These are phyloP conservation scores for Neofusicoccum sp. DNA, from an alignment of 2,329 filamentous ascomycete species.

Conservation along the genomic window DNA sequence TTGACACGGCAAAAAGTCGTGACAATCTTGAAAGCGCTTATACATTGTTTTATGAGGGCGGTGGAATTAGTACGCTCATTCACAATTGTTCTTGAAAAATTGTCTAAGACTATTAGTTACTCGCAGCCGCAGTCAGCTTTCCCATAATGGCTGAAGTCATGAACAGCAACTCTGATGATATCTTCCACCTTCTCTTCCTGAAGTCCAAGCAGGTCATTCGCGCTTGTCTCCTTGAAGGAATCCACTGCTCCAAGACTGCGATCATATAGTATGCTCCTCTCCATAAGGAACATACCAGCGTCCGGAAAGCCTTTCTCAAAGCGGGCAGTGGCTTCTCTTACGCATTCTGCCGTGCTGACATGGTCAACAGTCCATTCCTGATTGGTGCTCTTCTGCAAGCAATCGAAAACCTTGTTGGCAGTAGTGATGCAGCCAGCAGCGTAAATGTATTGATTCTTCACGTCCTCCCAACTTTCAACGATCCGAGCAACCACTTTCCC, in stretches of 20 bases:
- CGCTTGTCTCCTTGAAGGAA: slow-evolving; percentile 29
- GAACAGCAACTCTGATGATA: slow-evolving; percentile 29
- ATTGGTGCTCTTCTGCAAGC: slow-evolving; percentile 28
- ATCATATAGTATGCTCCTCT: slow-evolving; percentile 39
- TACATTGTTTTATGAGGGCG: no score
- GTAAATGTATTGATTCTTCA: slow-evolving; percentile 39
- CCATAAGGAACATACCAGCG: slow-evolving; percentile 39
- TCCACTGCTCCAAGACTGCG: slow-evolving; percentile 24
- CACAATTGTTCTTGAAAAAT: no score
- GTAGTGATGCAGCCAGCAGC: slow-evolving; percentile 32
- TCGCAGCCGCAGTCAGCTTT: slow-evolving; percentile 36
- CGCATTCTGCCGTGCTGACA: slow-evolving; percentile 34
- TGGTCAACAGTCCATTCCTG: slow-evolving; percentile 33
- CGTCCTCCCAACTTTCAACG: slow-evolving; percentile 29
- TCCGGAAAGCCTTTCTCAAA: slow-evolving; percentile 38
- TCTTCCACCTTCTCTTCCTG: slow-evolving; percentile 32
- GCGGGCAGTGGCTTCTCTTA: slow-evolving; percentile 34
- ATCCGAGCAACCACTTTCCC: slow-evolving; percentile 29
- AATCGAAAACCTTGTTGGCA: slow-evolving; percentile 32
- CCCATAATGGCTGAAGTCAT: slow-evolving; percentile 10
- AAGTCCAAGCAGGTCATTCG: slow-evolving; percentile 33
- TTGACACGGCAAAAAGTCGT: no score
- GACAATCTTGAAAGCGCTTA: no score
- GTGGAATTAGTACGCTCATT: no score
- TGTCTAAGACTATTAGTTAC: not conserved